Base-by-base conservation (phyloP, 305 asterid species). In the Fraxinus floribunda region DNA sequence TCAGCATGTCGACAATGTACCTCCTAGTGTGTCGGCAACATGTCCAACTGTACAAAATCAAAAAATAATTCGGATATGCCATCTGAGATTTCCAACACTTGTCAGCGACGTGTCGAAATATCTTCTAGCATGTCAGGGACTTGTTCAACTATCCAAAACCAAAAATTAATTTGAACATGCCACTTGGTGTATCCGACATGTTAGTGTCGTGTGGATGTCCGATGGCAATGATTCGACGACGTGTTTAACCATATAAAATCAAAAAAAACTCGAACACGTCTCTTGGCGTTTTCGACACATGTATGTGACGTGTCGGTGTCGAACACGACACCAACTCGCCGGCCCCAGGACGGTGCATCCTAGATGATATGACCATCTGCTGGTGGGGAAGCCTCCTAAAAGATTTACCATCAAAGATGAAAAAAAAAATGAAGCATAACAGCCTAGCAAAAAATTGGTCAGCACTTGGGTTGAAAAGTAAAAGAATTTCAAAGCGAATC, bases 331-430 rank as follows among this genome's bases (percentile, higher is more conserved):
- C 60, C 60, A 15, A 46, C 60, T 46, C 18, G 20, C 60, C 7
- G 7, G 60, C n/a, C 20, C 18, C n/a, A 1, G 18, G 60, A 46
- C 2, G 1, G 60, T 13, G 18, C 18, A 46, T 46, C 60, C 2
- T 46, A 46, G 60, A 46, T 15, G 60, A 46, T 46, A 46, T 13
- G 18, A 2, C 18, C 57, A 80, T 70, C 76, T 77, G 57, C 29
- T 78, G 75, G 32, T 75, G 24, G 57, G 81, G 73, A 85, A 76
- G 81, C 57, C 20, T 29, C 57, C 18, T 10, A 41, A 76, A 24
- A 76, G 36, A n/a, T 22, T 26, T 38, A 11, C 26, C 79, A 24
- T 44, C 79, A 38, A 41, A n/a, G 38, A 76, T 22, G 35, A 34
- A 34, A 34, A 52, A 64, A 75, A 73, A 76, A 20, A 77, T 49